These are phyloP conservation scores for Yamadazyma friedrichii DNA, from an alignment of 1,139 yeast genomes.

Conservation along the genomic window DNA sequence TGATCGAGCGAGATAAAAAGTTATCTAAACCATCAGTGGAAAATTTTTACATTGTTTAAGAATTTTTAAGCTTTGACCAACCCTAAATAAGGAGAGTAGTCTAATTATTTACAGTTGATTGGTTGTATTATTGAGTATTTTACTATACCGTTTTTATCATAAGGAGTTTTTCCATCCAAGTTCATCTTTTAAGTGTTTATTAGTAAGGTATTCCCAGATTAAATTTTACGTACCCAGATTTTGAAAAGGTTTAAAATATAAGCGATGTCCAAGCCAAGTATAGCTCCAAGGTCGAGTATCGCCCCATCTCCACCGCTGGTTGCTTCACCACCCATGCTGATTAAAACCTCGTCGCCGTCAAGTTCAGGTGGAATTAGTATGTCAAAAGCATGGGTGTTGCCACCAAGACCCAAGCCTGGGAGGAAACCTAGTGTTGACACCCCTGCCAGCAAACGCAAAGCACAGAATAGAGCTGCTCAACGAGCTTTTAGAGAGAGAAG, in stretches of 20 bases:
- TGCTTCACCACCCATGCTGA: constrained; percentile 14
- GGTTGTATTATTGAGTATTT: too few relatives aligned
- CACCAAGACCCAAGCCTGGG: constrained; percentile 91
- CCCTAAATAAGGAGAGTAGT: neutral
- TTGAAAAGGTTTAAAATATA: neutral
- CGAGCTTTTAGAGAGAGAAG: constrained; percentile 84
- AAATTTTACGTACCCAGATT: too few relatives aligned
- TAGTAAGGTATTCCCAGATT: neutral
- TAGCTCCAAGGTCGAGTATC: constrained; percentile 36
- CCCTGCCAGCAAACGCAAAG: constrained; percentile 77
- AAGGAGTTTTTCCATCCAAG: too few relatives aligned
- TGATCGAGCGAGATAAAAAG: constrained; percentile 17
- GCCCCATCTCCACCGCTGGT: constrained; percentile 32
- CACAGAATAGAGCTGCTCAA: constrained; percentile 95
- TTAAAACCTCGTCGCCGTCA: constrained; percentile 8
- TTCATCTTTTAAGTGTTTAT: neutral
- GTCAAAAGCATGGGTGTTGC: constrained; percentile 88
- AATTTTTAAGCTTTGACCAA: too few relatives aligned
- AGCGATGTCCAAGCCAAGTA: constrained; percentile 18
- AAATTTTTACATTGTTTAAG: neutral
- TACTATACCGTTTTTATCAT: too few relatives aligned
- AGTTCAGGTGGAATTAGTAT: constrained; percentile 46
- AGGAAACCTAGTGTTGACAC: constrained; percentile 78
- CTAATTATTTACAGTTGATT: too few relatives aligned
- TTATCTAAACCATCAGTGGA: constrained; percentile 7